Base-by-base conservation (phyloP, 192 early-diverging fungal species). In the Rhizophagus sp. region DNA sequence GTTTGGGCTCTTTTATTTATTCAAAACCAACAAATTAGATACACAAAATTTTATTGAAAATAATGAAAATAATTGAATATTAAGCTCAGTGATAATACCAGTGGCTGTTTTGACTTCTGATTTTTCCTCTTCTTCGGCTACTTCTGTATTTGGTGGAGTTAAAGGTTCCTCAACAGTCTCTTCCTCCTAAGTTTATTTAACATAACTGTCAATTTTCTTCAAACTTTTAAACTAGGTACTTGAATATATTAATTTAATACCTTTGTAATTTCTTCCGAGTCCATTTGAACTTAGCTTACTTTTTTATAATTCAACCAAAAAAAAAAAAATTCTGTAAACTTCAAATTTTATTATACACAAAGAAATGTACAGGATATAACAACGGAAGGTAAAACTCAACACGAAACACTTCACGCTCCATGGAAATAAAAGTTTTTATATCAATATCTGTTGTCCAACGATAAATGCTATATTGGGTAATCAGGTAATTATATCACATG, bases 1-100 rank as follows among this genome's bases (percentile, higher is more conserved):
- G 71, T 1, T 79, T 76, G 1, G 84, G 82, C 24, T 41, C 68
- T 70, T n/a, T 27, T 6, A 67, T 67, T 47, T 47, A 12, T 47
- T 12, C 10, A 47, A 47, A 19, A 57, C 4, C 4, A 52, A 19
- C 15, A 52, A 44, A 52, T 52, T 57, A 57, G 50, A 22, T 57
- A 0, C 50, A 57, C 4, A 57, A 57, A 57, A 19, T 22, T 4
- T 57, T 57, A 57, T 57, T 1, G 44, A 44, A 57, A 19, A 36
- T 36, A 36, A 36, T 36, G 34, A 36, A 36, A 7, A 22, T 6
- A 22, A 57, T 57, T 22, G 15, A 57, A 57, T 57, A 57, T 22
- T 5, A 22, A 6, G 17, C 17, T 57, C 19, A 57, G 22, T 19
- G 3, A 6, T 57, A 6, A 22, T 57, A 57, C 52, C 52, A 57